phyloP scores from a whole-genome alignment of 2,329 filamentous ascomycete genomes.

The Botrytis porri region DNA sequence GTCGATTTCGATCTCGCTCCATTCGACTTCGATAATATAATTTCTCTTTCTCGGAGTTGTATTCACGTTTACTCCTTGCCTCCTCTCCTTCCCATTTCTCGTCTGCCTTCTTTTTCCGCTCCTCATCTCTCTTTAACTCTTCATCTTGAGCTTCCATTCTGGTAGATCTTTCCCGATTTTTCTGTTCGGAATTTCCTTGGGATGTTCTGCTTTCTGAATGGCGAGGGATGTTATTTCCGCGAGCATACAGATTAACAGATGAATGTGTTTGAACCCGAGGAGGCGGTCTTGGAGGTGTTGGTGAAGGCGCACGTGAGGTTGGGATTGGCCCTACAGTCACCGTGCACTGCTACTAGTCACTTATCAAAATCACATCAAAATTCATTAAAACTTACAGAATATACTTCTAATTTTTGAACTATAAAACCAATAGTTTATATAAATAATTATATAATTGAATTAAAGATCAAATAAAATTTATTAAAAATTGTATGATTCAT shows the following conservation, averaged over 20 bases:
- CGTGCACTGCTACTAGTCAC: too few relatives aligned
- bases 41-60: rapidly evolving
- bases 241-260: not conserved
- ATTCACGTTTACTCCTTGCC: not conserved
- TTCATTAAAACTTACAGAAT: too few relatives aligned
- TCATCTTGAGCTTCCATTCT: not conserved
- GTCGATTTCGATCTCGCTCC: not conserved
- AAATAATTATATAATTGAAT: too few relatives aligned
- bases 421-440: too few relatives aligned
- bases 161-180: not conserved
- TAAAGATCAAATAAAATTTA: too few relatives aligned
- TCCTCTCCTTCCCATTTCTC: not conserved
- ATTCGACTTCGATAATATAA: not conserved
- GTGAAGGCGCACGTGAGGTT: not conserved
- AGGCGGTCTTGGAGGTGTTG: not conserved
- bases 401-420: too few relatives aligned
- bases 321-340: not conserved
- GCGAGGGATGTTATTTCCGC: not conserved
- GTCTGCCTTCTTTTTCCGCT: not conserved
- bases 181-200: not conserved
- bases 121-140: not conserved
- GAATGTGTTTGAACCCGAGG: not conserved
- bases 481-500: too few relatives aligned
- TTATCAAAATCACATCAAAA: too few relatives aligned
- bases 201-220: not conserved